Evolutionary conservation across 2,329 filamentous ascomycete genomes (phyloP).

Genomic region (Cadophora sp.): DNA sequence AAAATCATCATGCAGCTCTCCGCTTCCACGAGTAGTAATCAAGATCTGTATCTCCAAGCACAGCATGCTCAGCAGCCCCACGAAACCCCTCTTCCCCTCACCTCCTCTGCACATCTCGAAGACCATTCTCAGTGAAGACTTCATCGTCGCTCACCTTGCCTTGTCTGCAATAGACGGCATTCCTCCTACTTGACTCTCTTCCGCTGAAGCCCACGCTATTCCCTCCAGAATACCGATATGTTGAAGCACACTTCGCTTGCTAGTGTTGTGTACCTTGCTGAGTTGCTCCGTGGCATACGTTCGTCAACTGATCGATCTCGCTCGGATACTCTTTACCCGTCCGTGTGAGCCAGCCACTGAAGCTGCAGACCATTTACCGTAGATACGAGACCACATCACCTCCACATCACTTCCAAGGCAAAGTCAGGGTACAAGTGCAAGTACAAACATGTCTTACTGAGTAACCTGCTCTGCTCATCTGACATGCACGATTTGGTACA

Average conservation of each 20-base stretch:
- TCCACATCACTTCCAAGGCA: no score
- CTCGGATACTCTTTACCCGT: neutral
- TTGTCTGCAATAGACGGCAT: neutral
- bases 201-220: no score
- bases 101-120: neutral
- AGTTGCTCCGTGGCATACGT: no score
- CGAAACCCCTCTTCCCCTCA: neutral
- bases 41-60: neutral
- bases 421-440: neutral
- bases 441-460: no score
- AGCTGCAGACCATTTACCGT: no score
- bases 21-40: neutral
- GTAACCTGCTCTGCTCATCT: no score
- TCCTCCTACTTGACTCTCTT: no score
- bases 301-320: conserved; percentile 1
- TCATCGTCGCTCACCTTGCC: neutral
- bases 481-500: no score
- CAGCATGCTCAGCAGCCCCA: neutral
- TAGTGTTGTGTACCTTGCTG: no score
- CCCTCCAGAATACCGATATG: no score
- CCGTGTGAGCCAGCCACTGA: neutral
- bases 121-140: neutral
- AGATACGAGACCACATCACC: no score
- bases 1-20: neutral
- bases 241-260: no score